phyloP scores from a whole-genome alignment of 371 early-diverging fungal species.

The Mortierella polycephala region DNA sequence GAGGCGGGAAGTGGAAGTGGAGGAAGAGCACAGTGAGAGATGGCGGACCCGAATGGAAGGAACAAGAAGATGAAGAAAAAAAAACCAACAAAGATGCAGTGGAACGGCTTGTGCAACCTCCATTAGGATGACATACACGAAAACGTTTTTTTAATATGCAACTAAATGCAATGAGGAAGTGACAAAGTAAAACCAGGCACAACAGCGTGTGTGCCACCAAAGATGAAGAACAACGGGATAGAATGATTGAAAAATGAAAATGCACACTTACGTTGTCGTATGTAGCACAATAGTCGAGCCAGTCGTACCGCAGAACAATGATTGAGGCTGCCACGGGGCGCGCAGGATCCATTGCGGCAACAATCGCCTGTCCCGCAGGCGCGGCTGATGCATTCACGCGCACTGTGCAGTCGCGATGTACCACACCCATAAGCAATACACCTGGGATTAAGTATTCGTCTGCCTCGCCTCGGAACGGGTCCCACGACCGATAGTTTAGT shows the following conservation, averaged over 20 bases:
- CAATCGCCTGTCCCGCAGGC: conserved; percentile 28
- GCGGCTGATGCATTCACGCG: conserved; percentile 18
- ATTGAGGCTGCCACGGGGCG: conserved; percentile 17
- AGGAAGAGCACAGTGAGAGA: not conserved
- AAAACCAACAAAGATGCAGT: no score
- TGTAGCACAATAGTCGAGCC: conserved; percentile 47
- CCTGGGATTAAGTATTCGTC: conserved; percentile 24
- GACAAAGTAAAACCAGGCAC: no score
- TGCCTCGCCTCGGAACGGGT: conserved; percentile 36
- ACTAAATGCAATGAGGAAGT: no score
- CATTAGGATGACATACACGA: no score
- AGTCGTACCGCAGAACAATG: conserved; percentile 34
- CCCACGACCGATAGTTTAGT: conserved; percentile 27
- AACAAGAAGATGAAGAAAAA: not conserved
- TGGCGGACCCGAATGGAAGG: not conserved
- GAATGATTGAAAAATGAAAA: no score
- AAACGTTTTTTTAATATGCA: no score
- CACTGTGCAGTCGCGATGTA: conserved; percentile 31
- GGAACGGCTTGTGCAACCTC: no score
- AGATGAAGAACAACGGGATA: no score
- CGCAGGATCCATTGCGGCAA: conserved; percentile 7
- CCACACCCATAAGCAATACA: conserved; percentile 35
- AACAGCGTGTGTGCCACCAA: no score
- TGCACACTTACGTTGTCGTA: conserved; percentile 50
- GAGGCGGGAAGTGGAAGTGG: not conserved